Percentiles rank a stretch among this genome's conserved stretches.
These are phyloP conservation scores for Hymenoscyphus albidus DNA, from an alignment of 2,329 filamentous ascomycete genomes.

Conservation along the genomic window DNA sequence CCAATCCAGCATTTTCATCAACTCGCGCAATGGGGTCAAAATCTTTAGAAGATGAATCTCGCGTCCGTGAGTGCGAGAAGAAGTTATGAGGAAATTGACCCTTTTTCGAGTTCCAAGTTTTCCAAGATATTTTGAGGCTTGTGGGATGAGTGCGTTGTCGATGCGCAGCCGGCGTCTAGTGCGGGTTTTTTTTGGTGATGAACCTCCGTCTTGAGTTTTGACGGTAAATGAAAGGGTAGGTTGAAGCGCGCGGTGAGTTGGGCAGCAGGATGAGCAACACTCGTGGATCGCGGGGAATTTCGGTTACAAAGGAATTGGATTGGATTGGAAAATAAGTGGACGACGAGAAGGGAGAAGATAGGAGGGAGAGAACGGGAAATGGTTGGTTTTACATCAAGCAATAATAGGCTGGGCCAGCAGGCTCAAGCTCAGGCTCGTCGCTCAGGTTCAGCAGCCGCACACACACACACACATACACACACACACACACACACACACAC, in stretches of 20 bases:
- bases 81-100: background rate
- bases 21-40: background rate
- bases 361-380: background rate
- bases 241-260: too few species aligned
- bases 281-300: background rate
- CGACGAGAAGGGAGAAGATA: background rate
- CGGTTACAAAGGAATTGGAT: too few species aligned
- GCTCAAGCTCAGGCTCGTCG: background rate
- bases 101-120: background rate
- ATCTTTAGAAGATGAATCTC: background rate
- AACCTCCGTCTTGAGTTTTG: background rate
- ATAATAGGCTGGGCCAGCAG: background rate
- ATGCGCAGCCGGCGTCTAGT: background rate
- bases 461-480: too few species aligned
- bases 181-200: constrained; percentile 6
- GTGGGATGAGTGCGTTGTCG: constrained; percentile 8
- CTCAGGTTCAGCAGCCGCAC: background rate
- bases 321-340: background rate
- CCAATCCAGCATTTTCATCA: constrained; percentile 13
- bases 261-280: background rate
- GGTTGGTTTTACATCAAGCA: background rate
- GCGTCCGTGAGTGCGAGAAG: background rate
- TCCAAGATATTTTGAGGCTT: background rate
- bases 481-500: background rate
- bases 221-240: background rate